phyloP scores from a whole-genome alignment of 176 grass and related monocot species.

The Avena insularis region DNA sequence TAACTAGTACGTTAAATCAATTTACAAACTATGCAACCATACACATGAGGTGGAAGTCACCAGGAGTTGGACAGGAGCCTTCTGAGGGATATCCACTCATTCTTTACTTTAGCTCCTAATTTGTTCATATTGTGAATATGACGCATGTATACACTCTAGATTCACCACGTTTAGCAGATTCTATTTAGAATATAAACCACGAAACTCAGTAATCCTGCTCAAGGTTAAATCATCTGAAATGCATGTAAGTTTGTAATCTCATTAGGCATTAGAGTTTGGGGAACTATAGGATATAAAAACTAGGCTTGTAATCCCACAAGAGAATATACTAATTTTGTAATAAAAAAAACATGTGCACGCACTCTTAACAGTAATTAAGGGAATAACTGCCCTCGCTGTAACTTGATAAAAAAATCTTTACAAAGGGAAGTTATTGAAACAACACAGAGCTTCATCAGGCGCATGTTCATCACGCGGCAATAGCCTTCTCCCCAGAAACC shows the following conservation, averaged over 20 bases:
- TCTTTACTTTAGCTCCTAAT: not conserved
- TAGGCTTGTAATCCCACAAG: not conserved
- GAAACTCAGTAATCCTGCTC: not conserved
- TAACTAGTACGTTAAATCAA: not conserved
- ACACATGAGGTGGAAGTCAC: not conserved
- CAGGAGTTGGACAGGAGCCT: not conserved
- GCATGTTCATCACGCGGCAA: not conserved
- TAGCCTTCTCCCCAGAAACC: not conserved
- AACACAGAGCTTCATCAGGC: conserved; percentile 14
- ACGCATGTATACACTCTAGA: not conserved
- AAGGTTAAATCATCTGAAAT: not conserved
- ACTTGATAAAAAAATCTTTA: not conserved
- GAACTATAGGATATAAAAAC: not conserved
- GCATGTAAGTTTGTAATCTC: not conserved
- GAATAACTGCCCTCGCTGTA: not conserved
- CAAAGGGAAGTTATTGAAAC: not conserved
- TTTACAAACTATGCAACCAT: not conserved
- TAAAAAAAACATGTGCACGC: not conserved
- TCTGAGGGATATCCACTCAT: not conserved
- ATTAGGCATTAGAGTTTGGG: not conserved
- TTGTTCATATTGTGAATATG: not conserved
- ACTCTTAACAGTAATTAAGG: not conserved
- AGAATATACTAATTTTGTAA: not conserved
- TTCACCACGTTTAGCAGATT: not conserved
- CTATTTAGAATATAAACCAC: conserved; percentile 8